A percentile compares a stretch with the other conserved stretches of the same genome.
phyloP scores from a whole-genome alignment of 371 early-diverging fungal species.

The Phascolomyces articulosus region DNA sequence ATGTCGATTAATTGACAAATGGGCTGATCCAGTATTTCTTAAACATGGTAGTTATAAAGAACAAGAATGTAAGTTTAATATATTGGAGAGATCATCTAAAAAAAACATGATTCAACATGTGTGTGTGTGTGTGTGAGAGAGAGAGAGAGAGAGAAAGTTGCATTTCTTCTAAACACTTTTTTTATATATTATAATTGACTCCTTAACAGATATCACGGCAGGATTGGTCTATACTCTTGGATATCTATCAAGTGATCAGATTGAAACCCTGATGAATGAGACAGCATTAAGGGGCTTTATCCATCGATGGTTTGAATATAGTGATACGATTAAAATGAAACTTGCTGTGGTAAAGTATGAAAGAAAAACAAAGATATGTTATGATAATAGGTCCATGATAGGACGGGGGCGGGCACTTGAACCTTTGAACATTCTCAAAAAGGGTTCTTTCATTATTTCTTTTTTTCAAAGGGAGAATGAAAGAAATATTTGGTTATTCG shows the following conservation, averaged over 20 bases:
- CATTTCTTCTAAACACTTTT: background rate
- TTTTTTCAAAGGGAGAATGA: too few species aligned
- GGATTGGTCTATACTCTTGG: conserved; percentile 27
- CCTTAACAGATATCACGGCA: conserved; percentile 35
- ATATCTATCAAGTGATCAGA: conserved; percentile 17
- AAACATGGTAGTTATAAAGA: conserved; percentile 28
- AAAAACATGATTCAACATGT: too few species aligned
- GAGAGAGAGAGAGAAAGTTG: too few species aligned
- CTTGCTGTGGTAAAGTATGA: conserved; percentile 31
- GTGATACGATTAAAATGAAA: conserved; percentile 28
- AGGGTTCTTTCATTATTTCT: too few species aligned
- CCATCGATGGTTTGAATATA: conserved; percentile 28
- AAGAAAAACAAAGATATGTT: background rate
- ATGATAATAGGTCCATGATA: too few species aligned
- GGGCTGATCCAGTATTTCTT: conserved; percentile 46
- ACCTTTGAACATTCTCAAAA: too few species aligned
- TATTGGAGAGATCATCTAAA: background rate
- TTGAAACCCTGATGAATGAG: conserved; percentile 10
- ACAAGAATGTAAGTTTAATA: conserved; percentile 26
- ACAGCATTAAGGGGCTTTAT: conserved; percentile 21
- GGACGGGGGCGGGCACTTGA: too few species aligned
- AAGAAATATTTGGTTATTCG: too few species aligned
- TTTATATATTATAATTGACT: too few species aligned
- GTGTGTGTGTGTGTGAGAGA: too few species aligned
- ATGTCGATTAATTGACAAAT: conserved; percentile 20